Evolutionary conservation across 345 rosid genomes (phyloP), one percentile per base, ranked within the genome.

Genomic region (Clausena lansium): DNA sequence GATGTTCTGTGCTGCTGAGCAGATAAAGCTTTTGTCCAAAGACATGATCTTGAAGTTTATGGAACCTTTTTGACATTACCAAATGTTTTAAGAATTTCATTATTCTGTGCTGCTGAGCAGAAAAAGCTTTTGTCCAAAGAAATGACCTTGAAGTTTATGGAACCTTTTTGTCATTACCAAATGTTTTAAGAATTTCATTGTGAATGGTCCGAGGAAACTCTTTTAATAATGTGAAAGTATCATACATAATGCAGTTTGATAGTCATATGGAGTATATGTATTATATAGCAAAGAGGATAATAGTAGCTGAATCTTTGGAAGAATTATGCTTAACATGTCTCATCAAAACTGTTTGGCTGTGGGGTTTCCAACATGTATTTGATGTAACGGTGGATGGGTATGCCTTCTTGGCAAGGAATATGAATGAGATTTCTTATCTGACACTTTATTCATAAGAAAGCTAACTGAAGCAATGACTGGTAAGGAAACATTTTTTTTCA

Each of bases 1-100:
- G 79, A 33, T 74, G 79, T 78, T 61, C 67, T 66, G 70, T 27
- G 55, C 67, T 30, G 80, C 69, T 59, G 80, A 27, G 71, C 69
- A 35, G 81, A 35, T 35, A 78, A 69, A 63, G 76, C 68, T 57
- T 65, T 55, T 67, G 67, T 57, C 60, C 22, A 58, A 65, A 70
- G 68, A 50, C 52, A 63, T 76, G 74, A 52, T 7, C 38, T 55
- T 68, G 38, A 54, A 50, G 70, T 14, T 35, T 57, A 13, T 55
- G 67, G 22, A 54, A 36, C 27, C 19, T 78, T 36, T 69, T 62
- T 45, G 33, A 5, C 58, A 41, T 9, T 52, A 4, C 25, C 39
- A 33, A 52, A 27, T 68, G 60, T 68, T 38, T 36, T 62, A 32
- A 78, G 65, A 45, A 65, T 47, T 66, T 25, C 27, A 39, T 41